Base-by-base conservation (phyloP, 2,329 filamentous ascomycete species). In the Dactylellina sp. region DNA sequence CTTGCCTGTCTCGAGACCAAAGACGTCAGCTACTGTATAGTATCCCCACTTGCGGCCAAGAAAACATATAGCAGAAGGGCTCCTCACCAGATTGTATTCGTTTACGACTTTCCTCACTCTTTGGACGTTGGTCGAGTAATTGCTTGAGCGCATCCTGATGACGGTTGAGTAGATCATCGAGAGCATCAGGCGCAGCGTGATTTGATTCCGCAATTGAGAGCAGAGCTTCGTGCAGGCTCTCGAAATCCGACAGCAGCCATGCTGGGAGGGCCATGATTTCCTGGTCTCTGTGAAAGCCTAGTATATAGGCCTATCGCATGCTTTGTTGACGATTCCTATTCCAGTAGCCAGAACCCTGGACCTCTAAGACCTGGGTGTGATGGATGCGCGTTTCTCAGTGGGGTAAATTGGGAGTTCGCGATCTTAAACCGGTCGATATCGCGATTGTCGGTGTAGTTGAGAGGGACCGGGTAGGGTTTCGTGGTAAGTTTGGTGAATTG, bases 141-240 rank as follows among this genome's bases (percentile, higher is more conserved):
- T 55, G 65, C 24, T 71, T 65, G 1, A 75, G 50, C 7, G 57
- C 59, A 37, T 75, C 65, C 25, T 68, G 61, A 14, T 75, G 65
- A 7, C 63, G 65, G 42, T 55, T 62, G 14, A 75, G 52, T 16
- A 71, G 53, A 28, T 75, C 64, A 39, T 65, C 64, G 25, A 75
- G 53, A 16, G 53, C 57, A 42, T 68, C 64, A 4, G 72, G 47
- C 24, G 49, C 44, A 35, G 71, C 72, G 24, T 20, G 49, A 25
- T 89, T 87, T 65, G 88, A 87, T 79, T 95, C 89, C 76, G 88
- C 87, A 78, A 95, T 85, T 66, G 90, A 89, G 77, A 90, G 84
- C 75, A 99, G 88, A 83, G 97, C 93, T 81, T 91, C 88, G 81
- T 96, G 91, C 78, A 99, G 88, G 81, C 88, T 89, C 83, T 93